Evolutionary conservation across 2,329 filamentous ascomycete species (phyloP).

Genomic region (Cordyceps javanica): DNA sequence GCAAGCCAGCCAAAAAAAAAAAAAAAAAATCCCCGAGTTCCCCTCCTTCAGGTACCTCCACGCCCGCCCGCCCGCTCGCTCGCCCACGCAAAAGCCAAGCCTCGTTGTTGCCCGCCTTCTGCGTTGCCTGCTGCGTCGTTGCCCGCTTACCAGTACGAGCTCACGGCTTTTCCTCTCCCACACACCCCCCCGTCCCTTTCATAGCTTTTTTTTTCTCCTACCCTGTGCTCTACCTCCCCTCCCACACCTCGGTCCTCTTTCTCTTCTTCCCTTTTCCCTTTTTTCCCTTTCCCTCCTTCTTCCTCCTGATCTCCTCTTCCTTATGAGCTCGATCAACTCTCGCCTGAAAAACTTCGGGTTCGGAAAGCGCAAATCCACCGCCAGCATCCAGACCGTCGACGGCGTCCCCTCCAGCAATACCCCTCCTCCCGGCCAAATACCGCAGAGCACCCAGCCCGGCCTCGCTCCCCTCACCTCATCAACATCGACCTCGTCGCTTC

Average conservation of each 20-base stretch:
- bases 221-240: conserved; percentile 14
- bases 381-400: conserved; percentile 50
- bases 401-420: conserved; percentile 27
- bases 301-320: conserved; percentile 26
- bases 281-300: conserved; percentile 15
- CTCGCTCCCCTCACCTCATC: conserved; percentile 31
- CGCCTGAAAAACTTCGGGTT: conserved; percentile 75
- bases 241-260: conserved; percentile 15
- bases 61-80: neutral
- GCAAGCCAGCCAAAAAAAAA: too few relatives aligned
- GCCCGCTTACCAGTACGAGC: conserved; percentile 7
- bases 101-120: neutral
- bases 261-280: conserved; percentile 13
- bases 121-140: neutral
- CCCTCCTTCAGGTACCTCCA: neutral
- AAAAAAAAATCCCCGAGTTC: neutral
- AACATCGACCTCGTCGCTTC: conserved; percentile 42
- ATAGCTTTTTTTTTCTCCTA: neutral
- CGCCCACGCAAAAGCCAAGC: neutral
- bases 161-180: conserved; percentile 10
- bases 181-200: conserved; percentile 4
- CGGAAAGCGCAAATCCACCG: conserved; percentile 70
- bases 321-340: conserved; percentile 74
- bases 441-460: conserved; percentile 29
- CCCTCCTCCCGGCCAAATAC: conserved; percentile 43